A percentile compares a stretch with the other conserved stretches of the same genome.
Evolutionary conservation across 1,139 yeast genomes (phyloP).

Genomic region (Spathaspora jeffriesii): DNA sequence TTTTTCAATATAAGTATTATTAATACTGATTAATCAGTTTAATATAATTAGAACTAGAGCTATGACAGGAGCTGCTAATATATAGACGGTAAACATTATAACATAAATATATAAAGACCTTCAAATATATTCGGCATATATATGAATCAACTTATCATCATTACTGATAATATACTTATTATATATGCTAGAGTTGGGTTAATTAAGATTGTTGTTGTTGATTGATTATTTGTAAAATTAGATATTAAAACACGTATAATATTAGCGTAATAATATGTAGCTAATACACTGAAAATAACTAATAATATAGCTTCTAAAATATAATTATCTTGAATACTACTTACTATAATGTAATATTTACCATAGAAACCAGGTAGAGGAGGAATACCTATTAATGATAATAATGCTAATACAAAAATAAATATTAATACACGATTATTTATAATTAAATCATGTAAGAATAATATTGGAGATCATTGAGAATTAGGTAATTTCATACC

Average conservation of each 20-base stretch:
- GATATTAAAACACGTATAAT: slow-evolving; percentile 19
- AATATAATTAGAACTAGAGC: slow-evolving; percentile 15
- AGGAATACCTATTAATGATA: slow-evolving; percentile 21
- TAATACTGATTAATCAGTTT: slow-evolving; percentile 14
- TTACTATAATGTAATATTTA: slow-evolving; percentile 19
- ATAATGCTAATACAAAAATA: slow-evolving; percentile 17
- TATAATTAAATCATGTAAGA: slow-evolving; percentile 17
- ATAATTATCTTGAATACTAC: slow-evolving; percentile 18
- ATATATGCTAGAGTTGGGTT: slow-evolving; percentile 16
- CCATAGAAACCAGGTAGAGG: slow-evolving; percentile 22
- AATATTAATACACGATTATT: slow-evolving; percentile 17
- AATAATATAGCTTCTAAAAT: slow-evolving; percentile 15
- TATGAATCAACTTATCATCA: slow-evolving; percentile 15
- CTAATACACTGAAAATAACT: slow-evolving; percentile 18
- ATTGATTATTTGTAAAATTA: slow-evolving; percentile 13
- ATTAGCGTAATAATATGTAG: slow-evolving; percentile 16
- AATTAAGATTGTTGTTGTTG: slow-evolving; percentile 5
- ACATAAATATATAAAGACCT: slow-evolving; percentile 19
- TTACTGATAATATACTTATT: slow-evolving; percentile 11
- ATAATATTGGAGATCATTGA: slow-evolving; percentile 15
- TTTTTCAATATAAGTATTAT: slow-evolving; percentile 18
- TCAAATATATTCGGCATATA: slow-evolving; percentile 17
- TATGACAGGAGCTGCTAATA: slow-evolving; percentile 15
- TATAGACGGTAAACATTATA: slow-evolving; percentile 16
- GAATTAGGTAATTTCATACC: slow-evolving; percentile 10